These are phyloP conservation scores for Catunica adiposa DNA, from an alignment of 2,329 filamentous ascomycete genomes.

Conservation along the genomic window DNA sequence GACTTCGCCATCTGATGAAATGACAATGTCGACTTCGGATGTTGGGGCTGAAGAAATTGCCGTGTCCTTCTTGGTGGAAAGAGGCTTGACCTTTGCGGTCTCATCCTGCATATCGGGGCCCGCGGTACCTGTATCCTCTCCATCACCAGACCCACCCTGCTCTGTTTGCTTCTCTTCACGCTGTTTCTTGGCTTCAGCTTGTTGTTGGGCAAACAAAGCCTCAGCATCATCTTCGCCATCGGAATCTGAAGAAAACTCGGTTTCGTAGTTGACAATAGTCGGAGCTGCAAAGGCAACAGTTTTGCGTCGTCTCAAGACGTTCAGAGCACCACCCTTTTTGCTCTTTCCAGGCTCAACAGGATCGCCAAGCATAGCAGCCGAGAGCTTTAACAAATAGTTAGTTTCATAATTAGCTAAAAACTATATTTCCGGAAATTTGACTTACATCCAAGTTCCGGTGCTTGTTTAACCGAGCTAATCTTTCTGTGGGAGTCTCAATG, in stretches of 20 bases:
- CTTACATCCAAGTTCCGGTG: slow-evolving; percentile 93
- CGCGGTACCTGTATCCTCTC: slow-evolving; percentile 12
- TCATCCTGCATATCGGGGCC: slow-evolving; percentile 27
- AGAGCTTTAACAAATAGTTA: slow-evolving; percentile 28
- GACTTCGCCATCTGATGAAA: background rate
- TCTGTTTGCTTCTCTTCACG: slow-evolving; percentile 16
- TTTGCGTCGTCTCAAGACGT: slow-evolving; percentile 70
- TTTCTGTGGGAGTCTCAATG: slow-evolving; percentile 93
- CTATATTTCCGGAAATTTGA: slow-evolving; percentile 7
- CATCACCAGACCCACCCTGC: slow-evolving; percentile 20
- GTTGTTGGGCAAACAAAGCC: slow-evolving; percentile 23
- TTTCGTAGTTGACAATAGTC: slow-evolving; percentile 75
- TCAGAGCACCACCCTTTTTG: slow-evolving; percentile 30
- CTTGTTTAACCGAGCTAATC: slow-evolving; percentile 85
- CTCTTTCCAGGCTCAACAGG: slow-evolving; percentile 47
- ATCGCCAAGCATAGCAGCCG: slow-evolving; percentile 46
- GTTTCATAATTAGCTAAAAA: background rate
- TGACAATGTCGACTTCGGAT: background rate
- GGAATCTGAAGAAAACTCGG: slow-evolving; percentile 60
- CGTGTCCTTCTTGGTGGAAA: slow-evolving; percentile 28
- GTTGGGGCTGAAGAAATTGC: slow-evolving; percentile 11
- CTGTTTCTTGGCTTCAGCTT: slow-evolving; percentile 20
- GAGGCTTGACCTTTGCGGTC: slow-evolving; percentile 37
- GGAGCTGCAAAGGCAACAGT: slow-evolving; percentile 73
- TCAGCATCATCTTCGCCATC: slow-evolving; percentile 44